Evolutionary conservation across 108 stramenopile genomes (phyloP), one percentile per base, ranked within the genome.

Genomic region (Cyclotella distinguenda): DNA sequence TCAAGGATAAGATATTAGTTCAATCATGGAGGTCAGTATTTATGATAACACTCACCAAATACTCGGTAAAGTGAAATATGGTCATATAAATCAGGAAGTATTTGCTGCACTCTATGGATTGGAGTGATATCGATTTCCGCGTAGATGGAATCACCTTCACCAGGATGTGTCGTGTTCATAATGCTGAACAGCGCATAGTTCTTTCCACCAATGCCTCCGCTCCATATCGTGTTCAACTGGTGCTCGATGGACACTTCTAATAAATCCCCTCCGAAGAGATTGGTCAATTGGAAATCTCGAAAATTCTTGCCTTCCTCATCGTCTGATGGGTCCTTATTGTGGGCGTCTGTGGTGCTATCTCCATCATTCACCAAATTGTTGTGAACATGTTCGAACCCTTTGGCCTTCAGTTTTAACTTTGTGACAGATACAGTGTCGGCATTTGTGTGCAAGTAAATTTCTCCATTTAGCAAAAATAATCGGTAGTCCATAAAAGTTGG

Each of bases 401-500:
- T 56, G 32, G 59, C 59, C 9, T 42, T 60, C 51, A 74, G 28
- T 16, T 33, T 54, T 27, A 74, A 32, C 44, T 55, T 60, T 16
- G 65, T 66, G 6, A 74, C 34, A 9, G 33, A 10, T 12, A 65
- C 64, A 3, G 73, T 74, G 23, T 74, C 73, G 0, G 44, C 60
- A 47, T 74, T 74, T 0, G 58, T 65, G 33, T 74, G 73, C 11
- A 74, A 38, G 32, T 74, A 66, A 32, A 74, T 65, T 18, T 66
- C 59, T 13, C 43, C 44, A 38, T 74, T 74, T 19, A 74, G 21
- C 9, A 66, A 30, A 55, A 74, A 74, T 18, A 74, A 32, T 26
- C 73, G 65, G 48, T 74, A 74, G 48, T 74, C 73, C 73, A 74
- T 61, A 47, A 74, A 66, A 16, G 65, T 66, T 1, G 60, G 60